phyloP scores from a whole-genome alignment of 768 basidiomycete genomes.

The Lentinula edodes region DNA sequence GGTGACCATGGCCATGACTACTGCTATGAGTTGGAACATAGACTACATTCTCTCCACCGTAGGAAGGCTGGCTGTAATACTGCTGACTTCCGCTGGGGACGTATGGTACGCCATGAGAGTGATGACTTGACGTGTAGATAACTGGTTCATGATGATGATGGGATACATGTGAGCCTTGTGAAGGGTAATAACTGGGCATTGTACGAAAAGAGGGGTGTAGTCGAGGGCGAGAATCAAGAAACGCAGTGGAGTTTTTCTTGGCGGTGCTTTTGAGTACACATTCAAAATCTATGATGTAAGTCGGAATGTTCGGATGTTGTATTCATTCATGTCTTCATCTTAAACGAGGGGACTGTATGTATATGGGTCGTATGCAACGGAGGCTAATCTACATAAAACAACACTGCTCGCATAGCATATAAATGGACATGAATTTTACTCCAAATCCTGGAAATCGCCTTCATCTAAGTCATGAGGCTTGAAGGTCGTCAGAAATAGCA shows the following conservation, averaged over 20 bases:
- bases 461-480: slow-evolving; percentile 92
- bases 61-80: slow-evolving; percentile 18
- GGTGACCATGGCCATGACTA: slow-evolving; percentile 10
- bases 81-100: slow-evolving; percentile 9
- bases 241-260: not conserved
- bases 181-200: slow-evolving; percentile 16
- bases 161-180: slow-evolving; percentile 13
- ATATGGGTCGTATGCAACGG: not conserved
- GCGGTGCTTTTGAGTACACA: not conserved
- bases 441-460: slow-evolving; percentile 80
- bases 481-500: slow-evolving; percentile 13
- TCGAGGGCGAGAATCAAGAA: not conserved
- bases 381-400: not conserved
- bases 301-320: not conserved
- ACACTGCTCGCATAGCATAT: not conserved
- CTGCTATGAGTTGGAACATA: slow-evolving; percentile 15
- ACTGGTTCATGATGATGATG: slow-evolving; percentile 8
- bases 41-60: slow-evolving; percentile 15
- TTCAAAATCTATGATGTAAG: not conserved
- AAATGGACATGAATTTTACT: slow-evolving; percentile 26
- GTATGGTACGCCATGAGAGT: slow-evolving; percentile 7
- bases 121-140: slow-evolving; percentile 10
- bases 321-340: not conserved
- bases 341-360: no score
- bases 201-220: not conserved